Base-by-base conservation (phyloP, 768 basidiomycete species). In the Rhodotorula graminis region DNA sequence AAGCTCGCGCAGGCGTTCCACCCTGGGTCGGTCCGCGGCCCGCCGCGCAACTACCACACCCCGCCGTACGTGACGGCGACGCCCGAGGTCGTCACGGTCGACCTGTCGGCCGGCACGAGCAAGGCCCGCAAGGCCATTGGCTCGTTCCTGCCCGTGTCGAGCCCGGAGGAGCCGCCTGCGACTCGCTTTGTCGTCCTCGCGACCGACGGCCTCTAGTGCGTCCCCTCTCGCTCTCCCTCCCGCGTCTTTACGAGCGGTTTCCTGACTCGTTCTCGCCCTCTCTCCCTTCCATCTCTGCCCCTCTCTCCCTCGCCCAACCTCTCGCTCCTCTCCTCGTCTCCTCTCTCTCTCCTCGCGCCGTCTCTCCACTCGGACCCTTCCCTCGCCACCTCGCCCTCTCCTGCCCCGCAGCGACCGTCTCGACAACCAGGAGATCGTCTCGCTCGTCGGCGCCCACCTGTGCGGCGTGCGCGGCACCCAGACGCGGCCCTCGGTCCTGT, bases 1-100 rank as follows among this genome's bases (percentile, higher is more conserved):
- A 85, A 84, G 71, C 83, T 97, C 8, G 89, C 93, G 67, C 85
- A 82, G 61, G 91, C 88, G 23, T 94, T 98, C 83, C 80, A 81
- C 70, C 71, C 69, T 12, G 69, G 70, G 1, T 61, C 66, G 25
- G 70, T 74, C 23, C 59, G 72, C 11, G 69, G 73, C 6, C 62
- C 88, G 6, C 89, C 88, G 23, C 65, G 85, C 23, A 81, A 84
- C 31, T 86, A 90, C 81, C 90, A 89, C 81, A 92, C 93, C 9
- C 93, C 93, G 4, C 93, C 93, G n/a, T 96, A 95, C 81, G 92
- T 95, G 33, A 93, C 85, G 46, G 87, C 93, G 25, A 84, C 84
- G 14, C 93, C 93, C 5, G 78, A 78, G 49, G 91, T 91, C 49
- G 87, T 93, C 42, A 90, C 88, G 23, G 85, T 89, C 78, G 82